Evolutionary conservation across 2,329 filamentous ascomycete genomes (phyloP).

Genomic region (Trichoderma sp.): DNA sequence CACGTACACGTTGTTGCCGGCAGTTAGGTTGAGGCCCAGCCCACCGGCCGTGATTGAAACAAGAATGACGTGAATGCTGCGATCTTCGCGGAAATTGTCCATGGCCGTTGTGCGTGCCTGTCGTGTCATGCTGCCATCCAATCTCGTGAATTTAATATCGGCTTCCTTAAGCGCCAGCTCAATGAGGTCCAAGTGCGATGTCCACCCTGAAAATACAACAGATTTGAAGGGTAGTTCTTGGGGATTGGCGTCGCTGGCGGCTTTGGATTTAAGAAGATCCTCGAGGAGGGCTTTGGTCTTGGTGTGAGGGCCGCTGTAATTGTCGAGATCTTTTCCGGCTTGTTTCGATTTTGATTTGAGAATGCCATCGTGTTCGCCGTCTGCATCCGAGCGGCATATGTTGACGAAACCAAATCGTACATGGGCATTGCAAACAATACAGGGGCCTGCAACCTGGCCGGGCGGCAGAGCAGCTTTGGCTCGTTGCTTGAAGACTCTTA

Average conservation of each 20-base stretch:
- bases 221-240: conserved; percentile 79
- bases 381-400: conserved; percentile 62
- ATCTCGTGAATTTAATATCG: conserved; percentile 69
- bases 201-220: conserved; percentile 96
- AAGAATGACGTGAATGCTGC: conserved; percentile 72
- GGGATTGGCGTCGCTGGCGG: conserved; percentile 59
- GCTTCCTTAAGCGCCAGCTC: conserved; percentile 71
- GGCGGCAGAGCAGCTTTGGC: conserved; percentile 41
- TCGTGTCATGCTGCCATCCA: conserved; percentile 87
- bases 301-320: conserved; percentile 83
- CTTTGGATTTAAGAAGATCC: conserved; percentile 65
- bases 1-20: conserved; percentile 88
- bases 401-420: conserved; percentile 65
- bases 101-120: conserved; percentile 71
- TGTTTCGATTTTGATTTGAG: conserved; percentile 33
- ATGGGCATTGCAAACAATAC: conserved; percentile 65
- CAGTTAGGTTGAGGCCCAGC: conserved; percentile 86
- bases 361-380: conserved; percentile 55
- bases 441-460: conserved; percentile 50
- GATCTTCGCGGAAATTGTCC: conserved; percentile 72
- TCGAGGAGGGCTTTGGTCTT: conserved; percentile 82
- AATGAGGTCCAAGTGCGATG: conserved; percentile 88
- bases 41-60: conserved; percentile 92
- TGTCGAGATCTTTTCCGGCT: conserved; percentile 57
- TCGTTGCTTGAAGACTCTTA: conserved; percentile 57